A percentile compares a stretch with the other conserved stretches of the same genome.
phyloP scores from a whole-genome alignment of 306 rosid species.

The Glycine latifolia region DNA sequence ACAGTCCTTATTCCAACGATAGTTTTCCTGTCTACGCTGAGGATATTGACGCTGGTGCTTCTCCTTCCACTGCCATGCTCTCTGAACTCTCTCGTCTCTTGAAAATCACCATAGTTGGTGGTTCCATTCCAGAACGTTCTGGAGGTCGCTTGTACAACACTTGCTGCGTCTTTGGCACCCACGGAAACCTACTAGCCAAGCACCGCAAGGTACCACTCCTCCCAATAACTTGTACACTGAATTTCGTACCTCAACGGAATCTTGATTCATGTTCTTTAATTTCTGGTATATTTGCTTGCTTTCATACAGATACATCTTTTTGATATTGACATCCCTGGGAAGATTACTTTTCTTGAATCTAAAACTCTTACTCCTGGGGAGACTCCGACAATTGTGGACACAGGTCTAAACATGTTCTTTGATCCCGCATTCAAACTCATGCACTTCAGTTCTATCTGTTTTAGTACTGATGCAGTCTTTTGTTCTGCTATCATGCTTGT shows the following conservation, averaged over 20 bases:
- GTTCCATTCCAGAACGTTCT: constrained; percentile 88
- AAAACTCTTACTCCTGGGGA: constrained; percentile 91
- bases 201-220: constrained; percentile 77
- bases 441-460: not conserved
- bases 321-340: constrained; percentile 94
- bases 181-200: constrained; percentile 80
- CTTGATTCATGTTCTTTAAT: not conserved
- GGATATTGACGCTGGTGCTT: constrained; percentile 87
- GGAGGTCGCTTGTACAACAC: constrained; percentile 79
- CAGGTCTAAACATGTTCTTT: constrained; percentile 68
- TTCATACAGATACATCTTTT: constrained; percentile 84
- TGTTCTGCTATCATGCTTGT: constrained; percentile 5
- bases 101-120: constrained; percentile 88
- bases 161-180: constrained; percentile 84
- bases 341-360: constrained; percentile 92
- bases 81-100: constrained; percentile 72
- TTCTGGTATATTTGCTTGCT: constrained; percentile 21
- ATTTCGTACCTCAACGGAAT: not conserved
- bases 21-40: constrained; percentile 86
- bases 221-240: not conserved
- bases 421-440: not conserved
- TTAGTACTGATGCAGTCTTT: not conserved
- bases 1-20: constrained; percentile 87
- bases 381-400: constrained; percentile 91
- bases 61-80: constrained; percentile 97